Evolutionary conservation across 225 moss, liverwort and hornwort genomes (phyloP).

Genomic region (Physcomitrellopsis africana): DNA sequence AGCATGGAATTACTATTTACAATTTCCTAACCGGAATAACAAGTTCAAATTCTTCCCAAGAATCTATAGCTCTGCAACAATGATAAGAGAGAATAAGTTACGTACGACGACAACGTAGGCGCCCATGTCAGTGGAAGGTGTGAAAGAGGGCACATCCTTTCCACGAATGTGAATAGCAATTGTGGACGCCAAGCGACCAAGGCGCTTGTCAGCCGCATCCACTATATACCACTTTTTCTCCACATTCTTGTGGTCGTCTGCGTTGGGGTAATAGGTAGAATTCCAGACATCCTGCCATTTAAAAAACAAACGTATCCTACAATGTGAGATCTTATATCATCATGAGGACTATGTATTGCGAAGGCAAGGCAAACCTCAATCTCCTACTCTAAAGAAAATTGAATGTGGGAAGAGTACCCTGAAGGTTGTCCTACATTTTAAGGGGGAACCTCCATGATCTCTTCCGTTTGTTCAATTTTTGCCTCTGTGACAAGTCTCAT

Average conservation of each 20-base stretch:
- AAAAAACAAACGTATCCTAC: neutral
- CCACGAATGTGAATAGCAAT: constrained; percentile 78
- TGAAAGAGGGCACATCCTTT: constrained; percentile 63
- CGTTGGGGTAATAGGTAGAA: constrained; percentile 78
- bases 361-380: neutral
- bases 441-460: no score
- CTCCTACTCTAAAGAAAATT: no score
- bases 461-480: no score
- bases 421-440: no score
- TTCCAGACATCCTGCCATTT: constrained; percentile 71
- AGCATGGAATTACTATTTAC: no score
- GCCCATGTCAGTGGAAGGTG: constrained; percentile 79
- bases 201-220: constrained; percentile 77
- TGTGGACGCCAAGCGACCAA: constrained; percentile 72
- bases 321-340: neutral
- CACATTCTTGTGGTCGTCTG: constrained; percentile 68
- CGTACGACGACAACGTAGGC: constrained; percentile 77
- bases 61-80: no score
- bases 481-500: no score
- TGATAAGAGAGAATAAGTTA: neutral
- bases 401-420: no score
- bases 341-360: neutral
- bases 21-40: no score
- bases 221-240: constrained; percentile 85
- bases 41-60: no score